Evolutionary conservation across 208 protist species (phyloP).

Genomic region (Trypanosoma lewisi): DNA sequence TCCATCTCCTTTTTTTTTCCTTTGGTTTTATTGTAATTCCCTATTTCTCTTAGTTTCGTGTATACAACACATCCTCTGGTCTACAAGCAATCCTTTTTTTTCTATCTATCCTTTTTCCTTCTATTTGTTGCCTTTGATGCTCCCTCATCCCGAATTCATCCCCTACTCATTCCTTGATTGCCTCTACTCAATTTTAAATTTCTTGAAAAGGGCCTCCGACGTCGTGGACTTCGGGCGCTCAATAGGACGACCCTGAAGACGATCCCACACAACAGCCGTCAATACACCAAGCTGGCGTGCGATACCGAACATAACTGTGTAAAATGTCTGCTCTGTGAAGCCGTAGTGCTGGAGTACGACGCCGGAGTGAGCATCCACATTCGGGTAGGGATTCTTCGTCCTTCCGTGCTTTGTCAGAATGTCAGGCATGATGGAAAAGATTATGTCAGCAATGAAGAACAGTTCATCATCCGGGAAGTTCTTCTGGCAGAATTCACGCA

Average conservation of each 20-base stretch:
- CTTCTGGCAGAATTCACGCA: slow-evolving; percentile 96
- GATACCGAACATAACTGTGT: slow-evolving; percentile 98
- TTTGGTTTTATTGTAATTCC: background rate
- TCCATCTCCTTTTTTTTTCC: too few relatives aligned
- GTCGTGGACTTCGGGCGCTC: slow-evolving; percentile 96
- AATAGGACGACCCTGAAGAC: slow-evolving; percentile 93
- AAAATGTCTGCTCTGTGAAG: slow-evolving; percentile 95
- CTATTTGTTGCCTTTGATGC: background rate
- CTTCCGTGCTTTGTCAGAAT: slow-evolving; percentile 97
- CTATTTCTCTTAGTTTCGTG: too few relatives aligned
- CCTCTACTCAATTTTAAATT: slow-evolving; percentile 33
- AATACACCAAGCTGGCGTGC: slow-evolving; percentile 95
- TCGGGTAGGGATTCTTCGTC: slow-evolving; percentile 98
- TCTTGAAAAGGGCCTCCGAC: slow-evolving; percentile 76
- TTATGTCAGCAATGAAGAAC: slow-evolving; percentile 92
- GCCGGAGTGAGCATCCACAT: slow-evolving; percentile 97
- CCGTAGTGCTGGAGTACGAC: slow-evolving; percentile 96
- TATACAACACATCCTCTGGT: too few relatives aligned
- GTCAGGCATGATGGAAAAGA: slow-evolving; percentile 93
- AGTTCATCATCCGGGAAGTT: slow-evolving; percentile 95
- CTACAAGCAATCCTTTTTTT: background rate
- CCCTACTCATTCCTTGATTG: slow-evolving; percentile 7
- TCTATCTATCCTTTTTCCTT: background rate
- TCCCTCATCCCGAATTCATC: too few relatives aligned
- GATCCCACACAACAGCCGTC: slow-evolving; percentile 92